phyloP scores from a whole-genome alignment of 176 grass and related monocot species.

The sorghum (Sorghum bicolor) region Sorghum_bicolor_NCBIv3 NC_012871.2:812001-812500 shows the following conservation, averaged over 20 bases:
- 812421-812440: conserved; percentile 93
- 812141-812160: not conserved
- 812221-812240: not conserved
- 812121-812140: conserved; percentile 24
- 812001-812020: not conserved
- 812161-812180: not conserved
- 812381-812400: conserved; percentile 68
- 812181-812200: not conserved
- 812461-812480: conserved; percentile 85
- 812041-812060: not conserved
- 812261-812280: not conserved
- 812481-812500: conserved; percentile 82
- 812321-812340: not conserved
- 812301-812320: not conserved
- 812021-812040: not conserved
- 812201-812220: not conserved
- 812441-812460: conserved; percentile 98
- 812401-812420: conserved; percentile 97
- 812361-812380: conserved; percentile 19
- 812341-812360: not conserved
- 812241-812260: not conserved
- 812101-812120: conserved; percentile 2
- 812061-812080: not conserved
- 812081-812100: not conserved
- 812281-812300: conserved; percentile 1